Conservation (phyloP, 192 early-diverging fungal genomes). For the Fimicolochytrium jonesii region DNA sequence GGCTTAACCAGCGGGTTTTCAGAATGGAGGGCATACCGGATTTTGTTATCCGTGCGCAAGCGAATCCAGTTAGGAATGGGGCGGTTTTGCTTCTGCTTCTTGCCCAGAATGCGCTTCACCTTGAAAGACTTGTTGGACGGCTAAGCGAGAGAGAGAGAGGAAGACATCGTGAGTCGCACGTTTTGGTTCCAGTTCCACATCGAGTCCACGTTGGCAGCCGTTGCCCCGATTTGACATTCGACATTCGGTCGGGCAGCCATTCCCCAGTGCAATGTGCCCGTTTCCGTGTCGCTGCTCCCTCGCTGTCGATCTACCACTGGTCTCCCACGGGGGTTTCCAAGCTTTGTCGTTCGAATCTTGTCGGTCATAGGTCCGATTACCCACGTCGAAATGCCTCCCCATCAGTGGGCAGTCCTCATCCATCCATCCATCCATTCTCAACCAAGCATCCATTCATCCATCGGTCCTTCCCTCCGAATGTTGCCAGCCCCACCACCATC, state of each 20-base stretch:
- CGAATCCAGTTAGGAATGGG: conserved; percentile 98
- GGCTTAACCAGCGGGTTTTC: background rate
- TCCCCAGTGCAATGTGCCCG: background rate
- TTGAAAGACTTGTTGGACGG: conserved; percentile 98
- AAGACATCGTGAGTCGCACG: background rate
- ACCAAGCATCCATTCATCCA: conserved; percentile 14
- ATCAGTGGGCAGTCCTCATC: background rate
- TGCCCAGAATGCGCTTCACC: conserved; percentile 97
- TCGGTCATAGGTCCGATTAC: no score
- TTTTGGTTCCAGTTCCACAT: background rate
- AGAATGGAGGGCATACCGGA: conserved; percentile 50
- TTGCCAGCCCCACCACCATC: background rate
- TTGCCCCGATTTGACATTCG: background rate
- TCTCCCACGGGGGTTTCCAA: background rate
- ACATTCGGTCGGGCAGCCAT: background rate
- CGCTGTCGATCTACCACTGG: no score
- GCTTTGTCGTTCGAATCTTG: background rate
- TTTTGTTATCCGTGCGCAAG: conserved; percentile 89
- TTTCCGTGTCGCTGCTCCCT: background rate
- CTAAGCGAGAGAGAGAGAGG: conserved; percentile 33
- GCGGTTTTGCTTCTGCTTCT: conserved; percentile 98
- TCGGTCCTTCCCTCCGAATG: conserved; percentile 14
- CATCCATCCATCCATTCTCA: conserved; percentile 5
- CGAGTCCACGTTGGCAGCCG: background rate
- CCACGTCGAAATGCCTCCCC: no score